These are phyloP conservation scores for Nigrograna mackinnonii DNA, from an alignment of 2,329 filamentous ascomycete species.

Conservation along the genomic window DNA sequence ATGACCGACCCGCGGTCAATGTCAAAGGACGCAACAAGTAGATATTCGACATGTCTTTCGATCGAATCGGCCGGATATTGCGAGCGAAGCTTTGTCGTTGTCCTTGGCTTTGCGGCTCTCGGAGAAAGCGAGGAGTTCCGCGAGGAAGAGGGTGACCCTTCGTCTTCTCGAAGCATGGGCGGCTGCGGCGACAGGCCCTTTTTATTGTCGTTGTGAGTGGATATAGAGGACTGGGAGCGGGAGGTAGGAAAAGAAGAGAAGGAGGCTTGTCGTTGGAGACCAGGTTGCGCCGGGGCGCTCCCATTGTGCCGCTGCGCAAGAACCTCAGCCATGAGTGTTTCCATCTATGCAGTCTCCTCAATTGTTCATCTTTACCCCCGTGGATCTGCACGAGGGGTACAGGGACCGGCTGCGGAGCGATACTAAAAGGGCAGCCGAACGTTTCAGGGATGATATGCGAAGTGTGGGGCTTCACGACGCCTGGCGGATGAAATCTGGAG, in stretches of 20 bases:
- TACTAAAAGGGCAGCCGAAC: too few species aligned
- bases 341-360: slow-evolving; percentile 16
- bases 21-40: slow-evolving; percentile 95
- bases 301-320: slow-evolving; percentile 27
- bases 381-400: too few species aligned
- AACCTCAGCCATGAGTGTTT: slow-evolving; percentile 36
- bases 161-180: slow-evolving; percentile 36
- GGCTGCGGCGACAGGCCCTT: slow-evolving; percentile 40
- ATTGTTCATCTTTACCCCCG: too few species aligned
- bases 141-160: slow-evolving; percentile 30
- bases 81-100: slow-evolving; percentile 40
- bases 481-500: too few species aligned
- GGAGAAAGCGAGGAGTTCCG: slow-evolving; percentile 28
- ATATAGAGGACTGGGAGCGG: slow-evolving; percentile 41
- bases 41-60: slow-evolving; percentile 97
- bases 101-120: slow-evolving; percentile 9
- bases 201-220: slow-evolving; percentile 35
- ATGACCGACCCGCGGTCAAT: slow-evolving; percentile 95
- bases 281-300: slow-evolving; percentile 16
- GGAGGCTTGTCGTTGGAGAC: slow-evolving; percentile 44
- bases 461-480: too few species aligned
- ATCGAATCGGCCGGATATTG: slow-evolving; percentile 52
- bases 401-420: too few species aligned
- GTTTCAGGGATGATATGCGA: too few species aligned
- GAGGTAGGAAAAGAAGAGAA: slow-evolving; percentile 47